Evolutionary conservation across 2,329 filamentous ascomycete genomes (phyloP), one percentile per base, ranked within the genome.

Genomic region (Cyphellophora europaea): DNA sequence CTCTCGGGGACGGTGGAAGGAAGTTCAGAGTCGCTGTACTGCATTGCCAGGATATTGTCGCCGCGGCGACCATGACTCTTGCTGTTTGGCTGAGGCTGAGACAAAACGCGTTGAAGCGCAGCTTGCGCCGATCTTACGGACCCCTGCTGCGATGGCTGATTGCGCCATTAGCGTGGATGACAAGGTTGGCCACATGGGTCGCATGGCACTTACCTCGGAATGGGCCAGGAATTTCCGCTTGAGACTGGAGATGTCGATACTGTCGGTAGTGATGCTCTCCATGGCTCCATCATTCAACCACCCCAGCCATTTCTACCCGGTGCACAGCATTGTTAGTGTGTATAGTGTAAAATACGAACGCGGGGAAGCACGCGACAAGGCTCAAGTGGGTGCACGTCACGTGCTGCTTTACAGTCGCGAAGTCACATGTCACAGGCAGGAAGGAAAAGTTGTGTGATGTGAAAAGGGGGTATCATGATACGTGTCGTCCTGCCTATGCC

Each of bases 21-120:
- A 30, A 41, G 38, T 35, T 53, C 40, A 19, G 38, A 27, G 41
- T 43, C 35, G 21, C n/a, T n/a, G n/a, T n/a, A n/a, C n/a, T n/a
- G n/a, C n/a, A n/a, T n/a, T n/a, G n/a, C n/a, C n/a, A n/a, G n/a
- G n/a, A n/a, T n/a, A n/a, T n/a, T n/a, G n/a, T n/a, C n/a, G n/a
- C n/a, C n/a, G n/a, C n/a, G n/a, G n/a, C n/a, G n/a, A n/a, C n/a
- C n/a, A n/a, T 8, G 21, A 25, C 21, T 25, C 21, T 8, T 8
- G n/a, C 21, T 25, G 21, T n/a, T 25, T 25, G 27, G 8, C 11
- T 30, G 8, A 11, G 14, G 14, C 11, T 30, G 6, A 8, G n/a
- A 10, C 5, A 32, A 18, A 32, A 11, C 30, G 30, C 30, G 30
- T 32, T n/a, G 21, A 25, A 25, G n/a, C 21, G 21, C 21, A n/a